A percentile compares a stretch with the other conserved stretches of the same genome.
Evolutionary conservation across 1,139 yeast species (phyloP).

Genomic region (Candida sanyaensis): DNA sequence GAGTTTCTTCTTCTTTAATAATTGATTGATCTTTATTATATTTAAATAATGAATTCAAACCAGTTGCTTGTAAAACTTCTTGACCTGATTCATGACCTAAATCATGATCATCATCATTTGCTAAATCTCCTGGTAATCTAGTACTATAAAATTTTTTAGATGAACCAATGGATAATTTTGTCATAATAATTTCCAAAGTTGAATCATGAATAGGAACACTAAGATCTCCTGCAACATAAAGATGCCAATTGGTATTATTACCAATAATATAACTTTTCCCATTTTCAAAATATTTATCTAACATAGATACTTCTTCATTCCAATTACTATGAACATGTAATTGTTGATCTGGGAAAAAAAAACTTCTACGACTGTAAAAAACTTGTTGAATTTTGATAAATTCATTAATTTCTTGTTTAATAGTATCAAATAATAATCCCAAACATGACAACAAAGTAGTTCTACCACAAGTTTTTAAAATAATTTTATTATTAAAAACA

Average conservation of each 20-base stretch:
- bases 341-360: constrained; percentile 91
- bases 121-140: constrained; percentile 53
- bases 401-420: constrained; percentile 21
- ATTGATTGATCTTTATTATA: constrained; percentile 16
- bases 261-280: constrained; percentile 84
- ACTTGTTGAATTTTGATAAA: constrained; percentile 59
- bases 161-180: constrained; percentile 64
- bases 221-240: constrained; percentile 62
- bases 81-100: constrained; percentile 79
- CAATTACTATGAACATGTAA: constrained; percentile 80
- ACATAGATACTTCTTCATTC: constrained; percentile 73
- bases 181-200: constrained; percentile 90
- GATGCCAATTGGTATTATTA: constrained; percentile 76
- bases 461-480: constrained; percentile 94
- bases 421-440: constrained; percentile 58
- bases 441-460: constrained; percentile 87
- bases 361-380: constrained; percentile 87
- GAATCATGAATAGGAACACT: constrained; percentile 47
- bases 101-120: constrained; percentile 55
- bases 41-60: constrained; percentile 60
- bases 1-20: constrained; percentile 30
- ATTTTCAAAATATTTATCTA: constrained; percentile 61
- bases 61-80: constrained; percentile 62
- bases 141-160: constrained; percentile 65
- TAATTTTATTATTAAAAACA: constrained; percentile 82